A percentile compares a stretch with the other conserved stretches of the same genome.
These are phyloP conservation scores for Linderniella brevidens DNA, from an alignment of 257 asterid genomes.

Conservation along the genomic window DNA sequence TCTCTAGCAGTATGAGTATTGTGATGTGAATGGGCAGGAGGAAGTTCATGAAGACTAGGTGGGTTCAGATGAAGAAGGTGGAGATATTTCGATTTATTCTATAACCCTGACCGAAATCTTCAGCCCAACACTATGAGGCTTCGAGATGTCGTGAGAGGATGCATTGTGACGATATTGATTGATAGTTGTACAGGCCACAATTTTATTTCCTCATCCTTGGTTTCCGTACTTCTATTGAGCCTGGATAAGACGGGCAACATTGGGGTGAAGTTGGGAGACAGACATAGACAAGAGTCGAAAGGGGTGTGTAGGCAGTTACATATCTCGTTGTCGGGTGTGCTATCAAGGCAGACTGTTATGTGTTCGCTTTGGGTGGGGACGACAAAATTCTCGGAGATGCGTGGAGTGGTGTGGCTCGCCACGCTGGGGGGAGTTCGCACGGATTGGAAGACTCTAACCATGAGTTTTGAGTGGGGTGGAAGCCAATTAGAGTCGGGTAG, in stretches of 20 bases:
- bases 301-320: too few species aligned
- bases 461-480: neutral
- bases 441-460: too few species aligned
- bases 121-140: neutral
- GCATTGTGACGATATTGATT: neutral
- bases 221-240: neutral
- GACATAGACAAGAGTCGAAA: neutral
- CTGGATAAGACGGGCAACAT: neutral
- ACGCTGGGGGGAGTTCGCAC: too few species aligned
- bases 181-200: neutral
- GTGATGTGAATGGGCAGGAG: too few species aligned
- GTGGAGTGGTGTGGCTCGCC: too few species aligned
- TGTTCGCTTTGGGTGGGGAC: neutral
- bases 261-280: neutral
- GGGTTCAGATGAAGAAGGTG: too few species aligned
- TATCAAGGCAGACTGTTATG: neutral
- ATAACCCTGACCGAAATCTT: too few species aligned
- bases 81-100: too few species aligned
- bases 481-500: neutral
- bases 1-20: too few species aligned
- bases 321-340: too few species aligned
- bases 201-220: constrained; percentile 1
- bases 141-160: neutral
- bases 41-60: too few species aligned
- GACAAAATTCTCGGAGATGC: too few species aligned